These are phyloP conservation scores for Gyromitra esculenta DNA, from an alignment of 2,329 filamentous ascomycete species.

Conservation along the genomic window DNA sequence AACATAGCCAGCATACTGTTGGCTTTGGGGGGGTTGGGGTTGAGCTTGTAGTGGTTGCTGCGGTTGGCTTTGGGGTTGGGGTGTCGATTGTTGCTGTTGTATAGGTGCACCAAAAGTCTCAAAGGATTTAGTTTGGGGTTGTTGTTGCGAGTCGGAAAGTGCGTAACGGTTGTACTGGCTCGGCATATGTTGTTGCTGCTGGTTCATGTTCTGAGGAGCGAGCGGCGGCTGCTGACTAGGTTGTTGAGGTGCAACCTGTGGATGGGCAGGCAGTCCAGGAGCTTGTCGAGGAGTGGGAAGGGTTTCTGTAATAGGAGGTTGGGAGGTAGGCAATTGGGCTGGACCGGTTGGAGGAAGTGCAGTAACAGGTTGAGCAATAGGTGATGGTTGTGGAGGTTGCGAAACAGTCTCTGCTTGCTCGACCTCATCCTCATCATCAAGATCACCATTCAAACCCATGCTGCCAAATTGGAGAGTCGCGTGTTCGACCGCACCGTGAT, in stretches of 20 bases:
- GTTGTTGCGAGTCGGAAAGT: constrained; percentile 70
- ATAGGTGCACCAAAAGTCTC: constrained; percentile 86
- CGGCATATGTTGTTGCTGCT: constrained; percentile 59
- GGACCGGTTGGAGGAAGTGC: constrained; percentile 77
- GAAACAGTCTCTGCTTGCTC: constrained; percentile 95
- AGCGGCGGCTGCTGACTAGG: constrained; percentile 59
- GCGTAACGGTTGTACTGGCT: constrained; percentile 77
- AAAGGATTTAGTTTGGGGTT: constrained; percentile 78
- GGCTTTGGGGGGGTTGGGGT: constrained; percentile 64
- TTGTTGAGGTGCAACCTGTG: constrained; percentile 59
- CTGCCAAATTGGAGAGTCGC: constrained; percentile 95
- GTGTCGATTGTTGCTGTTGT: constrained; percentile 64
- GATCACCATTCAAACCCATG: constrained; percentile 82
- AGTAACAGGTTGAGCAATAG: constrained; percentile 82
- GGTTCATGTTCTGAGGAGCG: constrained; percentile 61
- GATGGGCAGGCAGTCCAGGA: constrained; percentile 63
- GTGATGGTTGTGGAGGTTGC: constrained; percentile 85
- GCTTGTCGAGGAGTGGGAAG: constrained; percentile 68
- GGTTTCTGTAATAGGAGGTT: constrained; percentile 67
- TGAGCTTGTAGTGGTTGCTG: constrained; percentile 72
- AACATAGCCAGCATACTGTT: constrained; percentile 71
- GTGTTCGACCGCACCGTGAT: constrained; percentile 86
- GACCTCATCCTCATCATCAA: constrained; percentile 86
- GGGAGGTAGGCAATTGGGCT: constrained; percentile 61
- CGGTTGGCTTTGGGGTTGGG: constrained; percentile 70